phyloP scores from a whole-genome alignment of 345 rosid genomes.

The Rhizophora mangle region DNA sequence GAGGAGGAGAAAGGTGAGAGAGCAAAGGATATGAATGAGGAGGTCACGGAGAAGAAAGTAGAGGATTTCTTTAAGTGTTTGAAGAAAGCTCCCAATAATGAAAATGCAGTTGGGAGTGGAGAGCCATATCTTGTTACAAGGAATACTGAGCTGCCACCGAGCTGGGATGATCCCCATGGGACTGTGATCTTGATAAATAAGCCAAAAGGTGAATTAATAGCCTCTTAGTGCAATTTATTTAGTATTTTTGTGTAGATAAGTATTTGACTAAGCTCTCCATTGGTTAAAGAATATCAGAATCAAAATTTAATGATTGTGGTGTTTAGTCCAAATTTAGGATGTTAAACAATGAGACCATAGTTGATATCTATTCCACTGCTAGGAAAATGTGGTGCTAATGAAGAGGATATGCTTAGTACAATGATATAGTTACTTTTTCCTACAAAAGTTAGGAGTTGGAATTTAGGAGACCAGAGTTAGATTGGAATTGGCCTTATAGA shows the following conservation, averaged over 20 bases:
- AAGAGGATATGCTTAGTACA: neutral
- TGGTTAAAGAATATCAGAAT: neutral
- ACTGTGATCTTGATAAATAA: conserved; percentile 83
- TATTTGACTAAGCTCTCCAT: neutral
- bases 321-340: neutral
- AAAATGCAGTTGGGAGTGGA: conserved; percentile 41
- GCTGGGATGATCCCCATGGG: conserved; percentile 83
- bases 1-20: conserved; percentile 44
- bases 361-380: neutral
- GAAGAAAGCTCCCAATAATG: conserved; percentile 65
- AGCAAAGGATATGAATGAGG: conserved; percentile 27
- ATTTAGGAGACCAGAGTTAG: no score
- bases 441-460: no score
- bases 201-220: conserved; percentile 67
- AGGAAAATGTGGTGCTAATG: neutral
- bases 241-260: neutral
- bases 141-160: conserved; percentile 72
- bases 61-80: conserved; percentile 81
- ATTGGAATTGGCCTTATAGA: no score
- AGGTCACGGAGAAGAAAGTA: conserved; percentile 73
- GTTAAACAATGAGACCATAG: neutral
- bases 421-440: neutral
- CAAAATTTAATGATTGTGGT: neutral
- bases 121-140: conserved; percentile 77
- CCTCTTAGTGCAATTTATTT: neutral